Evolutionary conservation across 208 protist genomes (phyloP).

Genomic region (Trypanosoma platydactyli): DNA sequence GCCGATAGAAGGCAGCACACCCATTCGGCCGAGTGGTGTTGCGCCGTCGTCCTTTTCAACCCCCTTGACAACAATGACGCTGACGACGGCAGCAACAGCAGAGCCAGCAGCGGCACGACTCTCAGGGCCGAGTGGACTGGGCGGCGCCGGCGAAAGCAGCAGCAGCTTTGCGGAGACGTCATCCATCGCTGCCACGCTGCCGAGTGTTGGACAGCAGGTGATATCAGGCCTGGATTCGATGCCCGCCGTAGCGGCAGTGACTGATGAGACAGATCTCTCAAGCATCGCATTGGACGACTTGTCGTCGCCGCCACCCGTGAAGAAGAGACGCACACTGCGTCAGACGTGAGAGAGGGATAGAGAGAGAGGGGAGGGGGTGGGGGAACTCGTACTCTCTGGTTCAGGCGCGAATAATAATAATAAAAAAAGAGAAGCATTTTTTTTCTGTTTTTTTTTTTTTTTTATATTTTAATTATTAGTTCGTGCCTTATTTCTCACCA

Average conservation of each 20-base stretch:
- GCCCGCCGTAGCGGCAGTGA: not conserved
- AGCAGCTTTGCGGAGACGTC: slow-evolving; percentile 4
- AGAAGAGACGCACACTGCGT: slow-evolving; percentile 80
- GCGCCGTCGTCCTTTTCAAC: not conserved
- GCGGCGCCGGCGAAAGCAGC: not conserved
- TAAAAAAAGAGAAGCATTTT: no score
- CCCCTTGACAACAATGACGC: slow-evolving; percentile 6
- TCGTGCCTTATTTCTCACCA: no score
- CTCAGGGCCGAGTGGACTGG: slow-evolving; percentile 3
- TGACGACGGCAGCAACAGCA: slow-evolving; percentile 7
- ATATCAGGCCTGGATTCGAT: not conserved
- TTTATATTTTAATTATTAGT: no score
- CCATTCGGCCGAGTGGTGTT: slow-evolving; percentile 18
- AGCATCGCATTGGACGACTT: not conserved
- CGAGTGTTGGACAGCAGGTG: slow-evolving; percentile 11
- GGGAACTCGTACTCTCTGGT: no score
- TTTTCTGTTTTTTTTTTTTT: no score
- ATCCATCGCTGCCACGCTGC: slow-evolving; percentile 4
- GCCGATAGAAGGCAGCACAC: slow-evolving; percentile 15
- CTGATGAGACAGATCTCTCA: slow-evolving; percentile 7
- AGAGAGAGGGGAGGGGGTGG: not conserved
- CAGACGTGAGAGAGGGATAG: slow-evolving; percentile 47
- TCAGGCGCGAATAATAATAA: not conserved
- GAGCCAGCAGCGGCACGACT: not conserved
- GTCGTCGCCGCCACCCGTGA: slow-evolving; percentile 48